Percentiles rank a stretch among this genome's conserved stretches.
These are phyloP conservation scores for Chytriomyces hyalinus DNA, from an alignment of 192 early-diverging fungal genomes.

Conservation along the genomic window DNA sequence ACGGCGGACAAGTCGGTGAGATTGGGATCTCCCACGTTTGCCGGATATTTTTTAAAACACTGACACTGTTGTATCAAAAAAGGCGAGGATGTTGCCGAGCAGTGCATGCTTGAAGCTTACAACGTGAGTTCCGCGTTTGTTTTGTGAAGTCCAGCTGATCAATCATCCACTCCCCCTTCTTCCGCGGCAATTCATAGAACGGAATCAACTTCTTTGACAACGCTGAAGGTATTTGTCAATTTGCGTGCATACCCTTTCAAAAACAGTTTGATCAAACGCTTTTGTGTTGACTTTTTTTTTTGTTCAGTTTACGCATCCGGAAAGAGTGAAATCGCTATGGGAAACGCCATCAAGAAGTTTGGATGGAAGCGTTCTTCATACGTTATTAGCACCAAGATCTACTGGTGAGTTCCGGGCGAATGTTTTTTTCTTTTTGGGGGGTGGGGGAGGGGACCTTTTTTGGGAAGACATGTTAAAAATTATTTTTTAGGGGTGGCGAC, in stretches of 20 bases:
- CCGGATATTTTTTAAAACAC: background rate
- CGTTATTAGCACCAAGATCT: slow-evolving; percentile 79
- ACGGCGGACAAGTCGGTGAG: slow-evolving; percentile 61
- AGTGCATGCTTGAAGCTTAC: slow-evolving; percentile 27
- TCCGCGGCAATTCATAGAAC: slow-evolving; percentile 60
- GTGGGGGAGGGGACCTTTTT: no score
- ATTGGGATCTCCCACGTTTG: background rate
- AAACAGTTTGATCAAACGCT: background rate
- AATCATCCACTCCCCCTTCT: slow-evolving; percentile 43
- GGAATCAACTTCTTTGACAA: slow-evolving; percentile 82
- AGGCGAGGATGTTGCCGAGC: slow-evolving; percentile 16
- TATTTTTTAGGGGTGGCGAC: slow-evolving; percentile 64
- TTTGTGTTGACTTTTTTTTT: background rate
- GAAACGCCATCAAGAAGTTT: slow-evolving; percentile 76
- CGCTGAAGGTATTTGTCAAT: slow-evolving; percentile 24
- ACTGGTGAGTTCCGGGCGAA: slow-evolving; percentile 36
- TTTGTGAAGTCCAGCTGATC: background rate
- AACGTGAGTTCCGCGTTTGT: slow-evolving; percentile 8
- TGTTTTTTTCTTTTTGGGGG: background rate
- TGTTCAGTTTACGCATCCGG: slow-evolving; percentile 50
- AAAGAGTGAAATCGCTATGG: slow-evolving; percentile 76
- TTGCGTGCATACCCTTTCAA: background rate
- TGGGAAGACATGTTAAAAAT: no score
- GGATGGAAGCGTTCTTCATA: slow-evolving; percentile 73
- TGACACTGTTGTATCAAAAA: background rate